phyloP scores from a whole-genome alignment of 2,329 filamentous ascomycete genomes.

The Hypocrella siamensis region DNA sequence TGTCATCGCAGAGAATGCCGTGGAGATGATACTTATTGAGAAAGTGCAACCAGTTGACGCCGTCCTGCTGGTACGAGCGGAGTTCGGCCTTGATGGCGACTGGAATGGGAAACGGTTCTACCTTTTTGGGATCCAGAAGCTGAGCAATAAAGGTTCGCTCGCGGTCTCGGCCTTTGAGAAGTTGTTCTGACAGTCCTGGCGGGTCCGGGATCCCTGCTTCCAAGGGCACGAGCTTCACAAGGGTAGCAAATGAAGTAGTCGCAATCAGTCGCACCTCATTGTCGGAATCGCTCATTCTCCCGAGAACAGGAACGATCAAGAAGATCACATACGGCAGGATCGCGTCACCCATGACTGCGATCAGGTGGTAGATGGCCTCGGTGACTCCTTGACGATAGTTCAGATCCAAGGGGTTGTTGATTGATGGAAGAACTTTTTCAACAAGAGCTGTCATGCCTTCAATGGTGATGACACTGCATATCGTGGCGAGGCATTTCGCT shows the following conservation, averaged over 20 bases:
- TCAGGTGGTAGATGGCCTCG: slow-evolving; percentile 91
- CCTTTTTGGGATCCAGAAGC: slow-evolving; percentile 91
- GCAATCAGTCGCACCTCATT: slow-evolving; percentile 88
- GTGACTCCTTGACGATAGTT: slow-evolving; percentile 85
- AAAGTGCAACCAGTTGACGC: slow-evolving; percentile 97
- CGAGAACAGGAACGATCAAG: slow-evolving; percentile 90
- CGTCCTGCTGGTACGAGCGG: slow-evolving; percentile 94
- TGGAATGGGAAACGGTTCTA: slow-evolving; percentile 83
- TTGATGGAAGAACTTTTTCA: slow-evolving; percentile 79
- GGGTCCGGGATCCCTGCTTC: slow-evolving; percentile 96
- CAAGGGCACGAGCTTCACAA: slow-evolving; percentile 91
- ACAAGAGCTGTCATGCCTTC: slow-evolving; percentile 94
- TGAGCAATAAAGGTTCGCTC: slow-evolving; percentile 95
- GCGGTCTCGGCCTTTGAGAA: slow-evolving; percentile 79
- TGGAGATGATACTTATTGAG: slow-evolving; percentile 96
- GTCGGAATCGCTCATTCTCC: slow-evolving; percentile 96
- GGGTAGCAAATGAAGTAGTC: slow-evolving; percentile 89
- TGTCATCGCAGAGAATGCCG: slow-evolving; percentile 96
- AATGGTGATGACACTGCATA: slow-evolving; percentile 91
- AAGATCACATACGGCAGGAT: slow-evolving; percentile 98
- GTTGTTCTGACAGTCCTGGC: slow-evolving; percentile 74
- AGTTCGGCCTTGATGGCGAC: slow-evolving; percentile 95
- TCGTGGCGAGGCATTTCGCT: slow-evolving; percentile 90
- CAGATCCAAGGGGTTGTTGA: slow-evolving; percentile 79
- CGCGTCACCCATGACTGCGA: slow-evolving; percentile 92